Conservation (phyloP, 1,139 yeast species). For the Entelexis sorbosivorans region DNA sequence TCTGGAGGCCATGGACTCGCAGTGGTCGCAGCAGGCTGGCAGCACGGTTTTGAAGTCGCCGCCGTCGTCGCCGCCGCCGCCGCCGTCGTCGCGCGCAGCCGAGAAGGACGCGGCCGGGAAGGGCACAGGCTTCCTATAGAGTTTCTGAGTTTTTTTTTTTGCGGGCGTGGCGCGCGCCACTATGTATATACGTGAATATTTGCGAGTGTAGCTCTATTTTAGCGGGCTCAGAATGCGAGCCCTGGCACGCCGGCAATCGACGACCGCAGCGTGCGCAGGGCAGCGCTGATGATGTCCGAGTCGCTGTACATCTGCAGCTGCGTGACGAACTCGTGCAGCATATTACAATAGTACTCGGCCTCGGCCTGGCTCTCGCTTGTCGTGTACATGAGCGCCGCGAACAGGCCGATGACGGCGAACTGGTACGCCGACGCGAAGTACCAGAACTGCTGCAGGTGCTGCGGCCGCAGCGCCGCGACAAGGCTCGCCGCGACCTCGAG, state of each 20-base stretch:
- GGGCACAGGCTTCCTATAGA: background rate
- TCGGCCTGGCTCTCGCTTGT: constrained; percentile 40
- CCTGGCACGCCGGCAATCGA: constrained; percentile 24
- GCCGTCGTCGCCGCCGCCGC: background rate
- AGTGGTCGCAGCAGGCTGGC: constrained; percentile 17
- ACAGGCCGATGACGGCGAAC: constrained; percentile 71
- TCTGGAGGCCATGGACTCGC: constrained; percentile 18
- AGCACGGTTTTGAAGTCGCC: background rate
- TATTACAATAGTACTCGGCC: constrained; percentile 50
- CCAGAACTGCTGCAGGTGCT: constrained; percentile 82
- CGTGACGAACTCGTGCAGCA: constrained; percentile 65
- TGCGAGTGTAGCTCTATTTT: background rate
- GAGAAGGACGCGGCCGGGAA: background rate
- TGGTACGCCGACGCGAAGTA: constrained; percentile 69
- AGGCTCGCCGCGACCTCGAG: constrained; percentile 72
- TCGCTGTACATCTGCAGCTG: constrained; percentile 35
- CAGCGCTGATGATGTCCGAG: constrained; percentile 21
- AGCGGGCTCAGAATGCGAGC: constrained; percentile 15
- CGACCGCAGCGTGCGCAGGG: constrained; percentile 21
- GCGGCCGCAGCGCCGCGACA: constrained; percentile 61
- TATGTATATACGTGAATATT: background rate
- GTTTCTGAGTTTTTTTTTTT: background rate
- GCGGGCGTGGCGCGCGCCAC: background rate
- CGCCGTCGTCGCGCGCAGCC: background rate
- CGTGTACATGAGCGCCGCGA: constrained; percentile 59